Evolutionary conservation across 2,329 filamentous ascomycete genomes (phyloP).

Genomic region (Colletotrichum chrysophilum): DNA sequence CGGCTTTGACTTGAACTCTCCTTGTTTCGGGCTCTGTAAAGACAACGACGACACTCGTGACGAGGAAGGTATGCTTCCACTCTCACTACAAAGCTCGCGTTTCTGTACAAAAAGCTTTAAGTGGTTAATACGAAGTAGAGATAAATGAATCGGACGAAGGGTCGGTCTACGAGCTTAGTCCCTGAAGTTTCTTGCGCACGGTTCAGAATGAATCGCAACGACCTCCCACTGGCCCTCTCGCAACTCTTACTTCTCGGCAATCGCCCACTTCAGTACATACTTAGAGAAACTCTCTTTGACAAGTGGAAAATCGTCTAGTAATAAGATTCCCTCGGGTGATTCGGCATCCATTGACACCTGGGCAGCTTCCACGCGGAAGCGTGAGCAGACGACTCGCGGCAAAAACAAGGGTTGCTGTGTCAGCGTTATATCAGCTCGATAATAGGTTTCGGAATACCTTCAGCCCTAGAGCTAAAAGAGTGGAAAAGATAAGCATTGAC

Average conservation of each 20-base stretch:
- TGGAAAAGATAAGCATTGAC: neutral
- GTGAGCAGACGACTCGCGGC: neutral
- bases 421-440: neutral
- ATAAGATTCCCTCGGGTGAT: neutral
- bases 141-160: neutral
- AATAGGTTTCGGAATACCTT: neutral
- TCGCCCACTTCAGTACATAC: neutral
- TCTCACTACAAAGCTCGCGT: neutral
- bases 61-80: neutral
- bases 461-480: neutral
- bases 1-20: neutral
- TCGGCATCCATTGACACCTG: neutral
- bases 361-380: neutral
- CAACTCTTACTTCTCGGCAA: neutral
- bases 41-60: neutral
- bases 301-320: neutral
- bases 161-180: neutral
- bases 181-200: neutral
- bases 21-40: neutral
- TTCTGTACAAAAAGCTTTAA: neutral
- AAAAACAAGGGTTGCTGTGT: neutral
- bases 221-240: neutral
- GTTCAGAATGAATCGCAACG: neutral
- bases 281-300: neutral
- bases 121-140: neutral